Evolutionary conservation across 495 filamentous ascomycete genomes (phyloP), one percentile per base, ranked within the genome.

Genomic region (Filosporella fistucella): DNA sequence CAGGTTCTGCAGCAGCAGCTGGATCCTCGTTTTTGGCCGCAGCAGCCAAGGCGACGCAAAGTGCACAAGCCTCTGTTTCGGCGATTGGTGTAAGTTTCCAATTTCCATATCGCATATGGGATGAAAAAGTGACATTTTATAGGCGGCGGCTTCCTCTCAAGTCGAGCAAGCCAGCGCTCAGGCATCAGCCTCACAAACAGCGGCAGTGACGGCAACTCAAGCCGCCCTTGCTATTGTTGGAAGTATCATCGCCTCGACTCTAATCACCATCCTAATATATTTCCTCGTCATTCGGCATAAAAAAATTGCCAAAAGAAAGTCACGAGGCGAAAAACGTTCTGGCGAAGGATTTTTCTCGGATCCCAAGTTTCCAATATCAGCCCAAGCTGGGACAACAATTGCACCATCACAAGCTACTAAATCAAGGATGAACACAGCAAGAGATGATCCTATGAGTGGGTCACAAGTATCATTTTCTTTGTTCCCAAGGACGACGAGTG

Each of bases 151-250:
- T 25, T 17, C 42, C 28, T 49, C 56, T 40, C 47, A 55, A 42
- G 41, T 55, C 13, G 23, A 37, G 8, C 25, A 55, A 32, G 52
- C 56, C 5, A 48, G 34, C 16, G 25, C 28, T 11, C 45, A 56
- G 40, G 52, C 46, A 33, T 25, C 16, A 10, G 40, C 30, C 9
- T 56, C 53, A 9, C 57, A 51, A 43, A 51, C 39, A 9, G 52
- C 42, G n/a, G 53, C 57, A n/a, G 54, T 60, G 1, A 60, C 57
- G 4, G 57, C 49, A 33, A 60, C 57, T 1, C 49, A 56, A 43
- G 49, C 46, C 6, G 57, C 57, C n/a, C 34, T 60, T n/a, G 57
- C 57, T 6, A 60, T 60, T 13, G 57, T 60, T 42, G 57, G 53
- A 12, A 52, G 47, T 24, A 56, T 60, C 12, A 56, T 60, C 18